Evolutionary conservation across 1,284 basidiomycete species (phyloP), one percentile per base, ranked within the genome.

Genomic region (Xanthoconium separans): DNA sequence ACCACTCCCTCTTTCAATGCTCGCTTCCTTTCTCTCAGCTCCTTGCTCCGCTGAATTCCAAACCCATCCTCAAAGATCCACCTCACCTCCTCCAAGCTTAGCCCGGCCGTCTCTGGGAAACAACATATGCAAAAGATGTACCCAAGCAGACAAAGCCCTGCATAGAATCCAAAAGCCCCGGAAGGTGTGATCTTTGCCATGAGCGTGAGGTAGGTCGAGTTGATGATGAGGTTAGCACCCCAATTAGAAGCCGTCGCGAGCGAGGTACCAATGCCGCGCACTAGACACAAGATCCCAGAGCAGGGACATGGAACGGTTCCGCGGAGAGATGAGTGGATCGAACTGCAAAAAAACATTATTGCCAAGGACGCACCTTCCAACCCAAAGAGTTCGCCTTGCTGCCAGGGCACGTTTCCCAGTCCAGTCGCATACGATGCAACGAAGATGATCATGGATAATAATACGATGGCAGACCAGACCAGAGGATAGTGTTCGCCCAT

Each of bases 391-490:
- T 93, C 91, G 56, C 89, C 89, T 67, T 93, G 91, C 64, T 92
- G 89, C 91, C 91, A 93, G 0, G 91, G 90, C 1, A 93, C 87
- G 64, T 92, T 93, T 0, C 80, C 80, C 9, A 89, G 70, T 1
- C 89, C 88, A 0, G 82, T 88, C 0, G 89, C 91, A 65, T 93
- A 94, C 7, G 86, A 89, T 2, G 87, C 88, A 29, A 93, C 89
- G 71, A 87, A 94, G 59, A 89, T 66, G 58, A 93, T 84, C 89
- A 93, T 93, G 24, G 85, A 83, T 18, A 86, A 62, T 18, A 93
- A 72, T n/a, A 93, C 86, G 53, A 89, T 73, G 0, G 81, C 77
- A 3, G 88, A 84, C 80, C 84, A 89, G 7, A 77, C 69, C 15
- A 73, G 76, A 3, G 88, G 78, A 66, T 93, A 92, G 8, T 78